These are phyloP conservation scores for Cryphonectria nitschkei DNA, from an alignment of 2,329 filamentous ascomycete species.

Conservation along the genomic window DNA sequence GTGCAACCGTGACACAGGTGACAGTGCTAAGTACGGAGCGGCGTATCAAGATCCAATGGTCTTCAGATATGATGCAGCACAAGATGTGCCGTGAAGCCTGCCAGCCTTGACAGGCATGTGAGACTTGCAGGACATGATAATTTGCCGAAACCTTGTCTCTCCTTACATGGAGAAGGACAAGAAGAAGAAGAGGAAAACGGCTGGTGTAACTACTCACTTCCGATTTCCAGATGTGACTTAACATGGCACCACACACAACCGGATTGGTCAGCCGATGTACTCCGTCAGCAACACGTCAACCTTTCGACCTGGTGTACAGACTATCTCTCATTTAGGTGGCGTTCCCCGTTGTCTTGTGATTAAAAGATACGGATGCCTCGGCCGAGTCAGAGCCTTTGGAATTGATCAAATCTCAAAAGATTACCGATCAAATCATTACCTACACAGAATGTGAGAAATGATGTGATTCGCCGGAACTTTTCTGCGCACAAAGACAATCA, in stretches of 20 bases:
- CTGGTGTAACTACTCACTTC: neutral
- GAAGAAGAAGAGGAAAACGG: neutral
- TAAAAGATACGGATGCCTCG: neutral
- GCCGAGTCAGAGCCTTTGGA: neutral
- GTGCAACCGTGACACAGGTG: constrained; percentile 1
- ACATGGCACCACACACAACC: neutral
- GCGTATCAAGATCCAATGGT: constrained; percentile 7
- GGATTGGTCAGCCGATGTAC: neutral
- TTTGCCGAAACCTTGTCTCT: constrained; percentile 10
- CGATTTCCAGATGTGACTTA: neutral
- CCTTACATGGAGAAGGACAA: neutral
- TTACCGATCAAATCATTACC: neutral
- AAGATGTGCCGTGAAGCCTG: neutral
- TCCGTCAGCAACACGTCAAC: neutral
- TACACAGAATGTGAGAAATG: neutral
- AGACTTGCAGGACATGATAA: neutral
- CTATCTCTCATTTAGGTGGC: too few species aligned
- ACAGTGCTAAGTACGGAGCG: neutral
- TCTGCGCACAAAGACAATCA: neutral
- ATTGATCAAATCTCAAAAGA: neutral
- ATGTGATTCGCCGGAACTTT: neutral
- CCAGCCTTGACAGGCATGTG: neutral
- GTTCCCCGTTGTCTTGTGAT: neutral
- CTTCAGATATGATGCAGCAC: neutral
- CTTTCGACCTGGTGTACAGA: neutral